These are phyloP conservation scores for Fimicolochytrium jonesii DNA, from an alignment of 192 early-diverging fungal genomes.

Conservation along the genomic window DNA sequence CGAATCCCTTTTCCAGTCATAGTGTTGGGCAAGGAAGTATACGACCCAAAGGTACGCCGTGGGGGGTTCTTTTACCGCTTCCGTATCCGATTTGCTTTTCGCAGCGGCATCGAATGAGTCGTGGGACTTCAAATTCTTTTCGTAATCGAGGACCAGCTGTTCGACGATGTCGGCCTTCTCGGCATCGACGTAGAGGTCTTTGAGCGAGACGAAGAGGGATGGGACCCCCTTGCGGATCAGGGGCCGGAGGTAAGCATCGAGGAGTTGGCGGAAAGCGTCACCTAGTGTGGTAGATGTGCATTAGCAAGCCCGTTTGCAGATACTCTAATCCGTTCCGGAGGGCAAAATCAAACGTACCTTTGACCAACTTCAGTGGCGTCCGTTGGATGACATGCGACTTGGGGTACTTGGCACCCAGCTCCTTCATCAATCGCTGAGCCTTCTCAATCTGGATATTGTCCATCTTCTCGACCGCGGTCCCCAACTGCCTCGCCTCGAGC, in stretches of 20 bases:
- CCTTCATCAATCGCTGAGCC: constrained; percentile 34
- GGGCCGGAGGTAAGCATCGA: constrained; percentile 63
- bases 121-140: constrained; percentile 21
- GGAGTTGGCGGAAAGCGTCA: constrained; percentile 37
- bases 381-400: constrained; percentile 76
- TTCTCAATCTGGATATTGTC: constrained; percentile 26
- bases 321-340: too few relatives aligned
- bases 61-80: constrained; percentile 64
- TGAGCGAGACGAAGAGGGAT: constrained; percentile 82
- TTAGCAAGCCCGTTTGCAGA: background rate
- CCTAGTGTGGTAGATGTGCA: constrained; percentile 6
- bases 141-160: constrained; percentile 63
- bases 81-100: constrained; percentile 29
- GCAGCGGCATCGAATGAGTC: constrained; percentile 26
- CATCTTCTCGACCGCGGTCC: constrained; percentile 46
- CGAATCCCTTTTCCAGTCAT: constrained; percentile 68
- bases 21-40: constrained; percentile 88
- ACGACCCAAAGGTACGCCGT: constrained; percentile 83
- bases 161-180: constrained; percentile 69
- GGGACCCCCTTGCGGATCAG: constrained; percentile 90
- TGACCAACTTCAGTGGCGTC: constrained; percentile 70
- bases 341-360: constrained; percentile 62
- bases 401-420: constrained; percentile 68
- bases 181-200: constrained; percentile 63
- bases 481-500: constrained; percentile 48